Evolutionary conservation across 208 protist genomes (phyloP).

Genomic region (Trypanosomatidae sp.): DNA sequence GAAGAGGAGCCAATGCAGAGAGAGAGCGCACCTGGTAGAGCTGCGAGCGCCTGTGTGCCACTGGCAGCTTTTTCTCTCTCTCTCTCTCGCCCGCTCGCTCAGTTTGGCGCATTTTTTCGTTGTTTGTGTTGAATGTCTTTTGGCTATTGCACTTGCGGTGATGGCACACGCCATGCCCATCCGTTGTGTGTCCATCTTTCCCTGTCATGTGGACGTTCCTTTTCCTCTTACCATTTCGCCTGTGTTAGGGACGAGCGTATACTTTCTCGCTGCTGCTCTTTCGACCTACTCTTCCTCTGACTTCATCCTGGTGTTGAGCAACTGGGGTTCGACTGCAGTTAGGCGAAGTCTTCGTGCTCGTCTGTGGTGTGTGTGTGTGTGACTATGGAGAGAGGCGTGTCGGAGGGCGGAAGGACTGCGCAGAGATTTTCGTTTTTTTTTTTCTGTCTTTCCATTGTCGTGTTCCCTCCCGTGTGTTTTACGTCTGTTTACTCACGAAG

Average conservation of each 20-base stretch:
- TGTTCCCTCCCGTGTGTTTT: neutral
- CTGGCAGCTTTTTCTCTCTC: constrained; percentile 4
- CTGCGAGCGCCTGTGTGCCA: neutral
- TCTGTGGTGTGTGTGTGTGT: neutral
- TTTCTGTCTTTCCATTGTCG: neutral
- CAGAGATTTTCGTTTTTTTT: neutral
- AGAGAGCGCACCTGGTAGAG: too few relatives aligned
- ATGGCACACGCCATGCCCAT: neutral
- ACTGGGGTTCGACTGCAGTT: neutral
- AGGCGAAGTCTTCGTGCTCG: neutral
- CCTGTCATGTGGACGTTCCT: neutral
- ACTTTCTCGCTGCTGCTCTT: neutral
- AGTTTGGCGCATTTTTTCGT: neutral
- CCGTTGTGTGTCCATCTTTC: neutral
- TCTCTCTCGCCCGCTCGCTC: neutral
- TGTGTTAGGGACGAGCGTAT: neutral
- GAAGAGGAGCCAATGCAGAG: too few relatives aligned
- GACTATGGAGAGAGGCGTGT: neutral
- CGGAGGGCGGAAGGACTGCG: too few relatives aligned
- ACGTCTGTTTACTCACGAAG: neutral
- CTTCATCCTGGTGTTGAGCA: neutral
- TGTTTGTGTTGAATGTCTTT: neutral
- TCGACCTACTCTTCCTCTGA: neutral
- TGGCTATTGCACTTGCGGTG: neutral
- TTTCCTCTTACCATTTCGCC: neutral